Conservation (phyloP, 768 basidiomycete genomes). For the Serpula lacrymans region DNA sequence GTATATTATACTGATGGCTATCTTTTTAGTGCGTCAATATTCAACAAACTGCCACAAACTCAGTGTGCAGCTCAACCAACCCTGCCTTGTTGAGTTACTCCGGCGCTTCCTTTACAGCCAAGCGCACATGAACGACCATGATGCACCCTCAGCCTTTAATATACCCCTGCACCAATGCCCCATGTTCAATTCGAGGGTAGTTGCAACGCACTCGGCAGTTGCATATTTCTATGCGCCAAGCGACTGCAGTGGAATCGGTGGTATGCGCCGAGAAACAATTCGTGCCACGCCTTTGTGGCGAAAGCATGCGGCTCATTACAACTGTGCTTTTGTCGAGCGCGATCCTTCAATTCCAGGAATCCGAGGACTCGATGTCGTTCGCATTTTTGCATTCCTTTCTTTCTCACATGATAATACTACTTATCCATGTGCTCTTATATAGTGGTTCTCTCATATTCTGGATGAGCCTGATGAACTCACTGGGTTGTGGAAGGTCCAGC, state of each 20-base stretch:
- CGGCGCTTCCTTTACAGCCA: constrained; percentile 6
- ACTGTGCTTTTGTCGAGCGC: constrained; percentile 5
- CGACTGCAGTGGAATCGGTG: constrained; percentile 4
- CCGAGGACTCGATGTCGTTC: neutral
- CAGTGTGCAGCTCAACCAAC: neutral
- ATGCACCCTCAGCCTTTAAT: neutral
- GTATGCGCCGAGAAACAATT: constrained; percentile 7
- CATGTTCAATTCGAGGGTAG: constrained; percentile 2
- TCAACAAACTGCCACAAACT: too few relatives aligned
- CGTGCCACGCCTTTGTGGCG: constrained; percentile 1
- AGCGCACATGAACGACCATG: too few relatives aligned
- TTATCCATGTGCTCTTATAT: constrained; percentile 5
- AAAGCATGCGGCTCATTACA: constrained; percentile 1
- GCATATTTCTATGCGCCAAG: constrained; percentile 7
- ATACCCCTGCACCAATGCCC: constrained; percentile 9
- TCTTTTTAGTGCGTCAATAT: too few relatives aligned
- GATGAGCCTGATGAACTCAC: constrained; percentile 5
- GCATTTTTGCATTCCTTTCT: constrained; percentile 3
- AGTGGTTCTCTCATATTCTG: constrained; percentile 2
- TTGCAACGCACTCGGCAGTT: neutral
- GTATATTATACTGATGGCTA: too few relatives aligned
- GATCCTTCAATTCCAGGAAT: neutral
- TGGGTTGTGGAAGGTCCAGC: constrained; percentile 11
- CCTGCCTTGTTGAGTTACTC: neutral
- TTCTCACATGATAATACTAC: neutral